Conservation (phyloP, 1,139 yeast species). For the Yamadazyma siamensis region DNA sequence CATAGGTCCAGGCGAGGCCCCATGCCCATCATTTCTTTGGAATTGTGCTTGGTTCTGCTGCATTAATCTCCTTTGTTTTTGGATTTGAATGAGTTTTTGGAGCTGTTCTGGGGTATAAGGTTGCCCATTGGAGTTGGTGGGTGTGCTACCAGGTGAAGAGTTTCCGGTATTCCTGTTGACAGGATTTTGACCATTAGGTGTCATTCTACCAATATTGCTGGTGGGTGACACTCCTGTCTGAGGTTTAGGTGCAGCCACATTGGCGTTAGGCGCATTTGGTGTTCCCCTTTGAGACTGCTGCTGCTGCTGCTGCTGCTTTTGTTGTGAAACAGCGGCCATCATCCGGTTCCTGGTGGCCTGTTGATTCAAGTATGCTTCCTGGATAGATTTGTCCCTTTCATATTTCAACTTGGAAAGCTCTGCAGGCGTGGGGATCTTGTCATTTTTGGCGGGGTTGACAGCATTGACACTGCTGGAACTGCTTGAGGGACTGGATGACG, state of each 20-base stretch:
- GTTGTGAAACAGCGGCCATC: constrained; percentile 18
- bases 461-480: constrained; percentile 4
- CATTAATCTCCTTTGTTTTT: constrained; percentile 48
- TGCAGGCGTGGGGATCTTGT: constrained; percentile 67
- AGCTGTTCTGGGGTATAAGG: constrained; percentile 55
- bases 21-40: constrained; percentile 13
- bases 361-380: constrained; percentile 64
- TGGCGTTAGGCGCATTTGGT: constrained; percentile 1
- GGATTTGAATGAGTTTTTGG: constrained; percentile 50
- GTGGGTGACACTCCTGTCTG: constrained; percentile 12
- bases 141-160: constrained; percentile 1
- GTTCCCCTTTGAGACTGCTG: constrained; percentile 1
- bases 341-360: constrained; percentile 22
- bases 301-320: constrained; percentile 13
- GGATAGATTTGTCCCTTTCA: constrained; percentile 82
- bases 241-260: neutral
- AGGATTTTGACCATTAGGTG: neutral
- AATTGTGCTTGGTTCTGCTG: constrained; percentile 43
- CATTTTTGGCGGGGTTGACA: constrained; percentile 20
- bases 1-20: neutral
- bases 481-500: constrained; percentile 6
- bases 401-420: constrained; percentile 77
- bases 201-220: constrained; percentile 5
- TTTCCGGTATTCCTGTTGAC: constrained; percentile 1
- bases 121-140: constrained; percentile 33